Base-by-base conservation (phyloP, 257 asterid species). In the Craterostigma plantagineum region DNA sequence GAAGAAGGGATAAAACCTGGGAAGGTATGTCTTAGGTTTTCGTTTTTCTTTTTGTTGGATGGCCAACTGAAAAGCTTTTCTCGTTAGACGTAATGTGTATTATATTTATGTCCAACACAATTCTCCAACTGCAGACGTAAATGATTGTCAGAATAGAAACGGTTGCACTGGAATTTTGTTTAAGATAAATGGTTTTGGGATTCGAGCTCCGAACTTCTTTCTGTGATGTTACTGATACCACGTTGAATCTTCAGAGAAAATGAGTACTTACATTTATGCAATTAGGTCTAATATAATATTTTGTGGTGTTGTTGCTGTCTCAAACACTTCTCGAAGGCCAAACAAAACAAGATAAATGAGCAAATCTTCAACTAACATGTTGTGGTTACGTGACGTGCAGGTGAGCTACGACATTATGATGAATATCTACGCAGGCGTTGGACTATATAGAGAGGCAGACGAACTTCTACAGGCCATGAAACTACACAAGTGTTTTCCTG, bases 1-100 rank as follows among this genome's bases (percentile, higher is more conserved):
- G 77, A 68, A 63, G 85, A 73, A 71, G 91, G 93, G 62, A 79
- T 87, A 59, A 65, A 58, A 59, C 90, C 82, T 11, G 95, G 95
- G 23, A 62, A 59, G 87, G 97, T 86, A 66, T 11, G 77, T 51
- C 27, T 12, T 39, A 54, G 34, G 10, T 16, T 34, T n/a, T 15
- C 10, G 18, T 8, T 7, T 10, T 8, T 10, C 1, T 12, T 16
- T 10, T 11, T 13, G 16, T 13, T 45, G 27, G 37, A 23, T 9
- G 10, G 3, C 38, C 9, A 23, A n/a, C n/a, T 37, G 44, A 27
- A n/a, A 43, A 16, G 47, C 18, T 55, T 37, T 23, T 16, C 15
- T 18, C 8, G 16, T 45, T 11, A n/a, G 27, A 27, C 11, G 18
- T 48, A 48, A 23, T 23, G 2, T 23, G 6, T 23, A 2, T 23